Evolutionary conservation across 495 filamentous ascomycete species (phyloP), one percentile per base, ranked within the genome.

Genomic region (Chlorociboria aeruginascens): DNA sequence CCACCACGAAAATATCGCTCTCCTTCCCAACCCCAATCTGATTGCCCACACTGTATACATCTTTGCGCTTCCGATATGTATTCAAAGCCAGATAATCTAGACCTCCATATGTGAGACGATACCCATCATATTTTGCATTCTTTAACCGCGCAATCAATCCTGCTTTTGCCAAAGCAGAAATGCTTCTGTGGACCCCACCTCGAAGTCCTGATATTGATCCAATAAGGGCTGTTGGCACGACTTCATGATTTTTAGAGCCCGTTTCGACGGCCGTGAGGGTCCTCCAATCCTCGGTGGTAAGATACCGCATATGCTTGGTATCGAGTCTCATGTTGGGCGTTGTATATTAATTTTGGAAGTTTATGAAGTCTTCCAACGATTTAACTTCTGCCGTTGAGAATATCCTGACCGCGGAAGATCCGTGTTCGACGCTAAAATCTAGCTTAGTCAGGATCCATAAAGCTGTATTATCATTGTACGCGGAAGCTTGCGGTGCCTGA

Each of bases 1-100:
- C 87, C 38, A 94, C 89, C 32, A 95, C 81, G 65, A 87, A 82
- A 61, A 99, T 97, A 65, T 99, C 92, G 55, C 80, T 86, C 68
- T 99, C 92, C 68, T 99, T 99, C 55, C 92, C 92, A 7, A 96
- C 86, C 45, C 93, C 92, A 54, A 99, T 84, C 59, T 94, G 89
- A 67, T 83, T 90, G 42, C 92, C 92, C 20, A 95, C 86, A 48
- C 82, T 89, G 74, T 94, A 96, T 37, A 96, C 75, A 54, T 69
- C 72, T 45, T 79, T 77, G 48, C 79, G 71, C 58, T 83, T 83
- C 14, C 87, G 80, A 66, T 95, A 83, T 7, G 88, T 79, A 62
- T 97, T 82, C 45, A 99, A 75, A 8, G 92, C 86, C 12, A 97
- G 79, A 64, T 99, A 99, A 69, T 99, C 92, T 34, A 96, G 79